These are phyloP conservation scores for Pseudogymnoascus pannorum DNA, from an alignment of 2,329 filamentous ascomycete species.

Conservation along the genomic window DNA sequence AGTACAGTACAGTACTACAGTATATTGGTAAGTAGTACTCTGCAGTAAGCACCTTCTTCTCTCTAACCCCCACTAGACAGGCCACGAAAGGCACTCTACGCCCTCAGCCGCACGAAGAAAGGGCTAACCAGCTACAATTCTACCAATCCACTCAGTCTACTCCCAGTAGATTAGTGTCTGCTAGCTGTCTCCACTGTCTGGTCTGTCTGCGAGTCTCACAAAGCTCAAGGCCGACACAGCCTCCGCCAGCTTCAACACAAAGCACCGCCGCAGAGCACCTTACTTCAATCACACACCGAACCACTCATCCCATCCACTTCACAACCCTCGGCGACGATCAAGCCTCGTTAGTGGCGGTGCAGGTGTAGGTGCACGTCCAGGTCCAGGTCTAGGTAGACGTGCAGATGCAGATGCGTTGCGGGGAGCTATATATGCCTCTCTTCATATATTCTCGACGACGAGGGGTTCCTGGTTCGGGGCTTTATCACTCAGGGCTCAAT, in stretches of 20 bases:
- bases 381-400: not conserved
- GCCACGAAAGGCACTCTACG: not conserved
- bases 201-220: not conserved
- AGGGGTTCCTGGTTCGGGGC: not conserved
- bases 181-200: not conserved
- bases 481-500: not conserved
- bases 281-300: too few relatives aligned
- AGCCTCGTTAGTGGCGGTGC: not conserved
- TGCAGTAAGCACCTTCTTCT: not conserved
- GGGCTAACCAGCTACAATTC: not conserved
- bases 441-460: not conserved
- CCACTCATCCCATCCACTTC: not conserved
- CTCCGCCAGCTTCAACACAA: not conserved
- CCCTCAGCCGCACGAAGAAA: not conserved
- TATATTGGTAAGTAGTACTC: too few relatives aligned
- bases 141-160: too few relatives aligned
- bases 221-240: not conserved
- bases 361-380: not conserved
- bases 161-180: too few relatives aligned
- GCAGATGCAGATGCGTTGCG: not conserved
- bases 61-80: not conserved
- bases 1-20: too few relatives aligned
- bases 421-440: not conserved
- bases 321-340: not conserved
- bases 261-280: not conserved